These are phyloP conservation scores for Eustoma russellianum DNA, from an alignment of 257 asterid species.

Conservation along the genomic window DNA sequence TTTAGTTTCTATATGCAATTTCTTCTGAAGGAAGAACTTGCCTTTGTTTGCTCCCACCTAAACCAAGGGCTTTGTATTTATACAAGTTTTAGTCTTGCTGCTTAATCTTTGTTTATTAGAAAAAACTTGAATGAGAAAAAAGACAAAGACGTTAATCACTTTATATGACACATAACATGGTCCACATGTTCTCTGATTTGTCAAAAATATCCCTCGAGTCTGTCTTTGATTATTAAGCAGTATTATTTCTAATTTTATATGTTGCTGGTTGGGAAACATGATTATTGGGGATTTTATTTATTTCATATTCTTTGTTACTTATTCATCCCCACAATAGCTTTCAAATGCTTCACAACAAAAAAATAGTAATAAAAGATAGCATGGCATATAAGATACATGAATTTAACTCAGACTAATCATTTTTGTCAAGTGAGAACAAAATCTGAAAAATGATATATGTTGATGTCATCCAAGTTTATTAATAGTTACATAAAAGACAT, in stretches of 20 bases:
- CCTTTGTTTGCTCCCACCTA: conserved; percentile 12
- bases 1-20: background rate
- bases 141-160: background rate
- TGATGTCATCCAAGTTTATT: no score
- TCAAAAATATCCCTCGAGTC: background rate
- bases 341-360: no score
- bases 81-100: conserved; percentile 10
- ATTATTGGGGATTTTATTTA: background rate
- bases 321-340: no score
- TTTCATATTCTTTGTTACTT: no score
- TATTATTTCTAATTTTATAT: background rate
- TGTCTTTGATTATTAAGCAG: no score
- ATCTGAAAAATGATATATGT: no score
- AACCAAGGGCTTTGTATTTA: conserved; percentile 17
- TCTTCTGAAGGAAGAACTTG: conserved; percentile 7
- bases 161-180: background rate
- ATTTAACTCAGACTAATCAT: no score
- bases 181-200: background rate
- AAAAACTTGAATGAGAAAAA: background rate
- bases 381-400: no score
- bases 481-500: no score
- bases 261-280: background rate
- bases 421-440: no score
- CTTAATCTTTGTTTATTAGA: conserved; percentile 3
- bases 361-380: no score